Conservation (phyloP, 163 green algal species). For the Scenedesmus sp. region DNA sequence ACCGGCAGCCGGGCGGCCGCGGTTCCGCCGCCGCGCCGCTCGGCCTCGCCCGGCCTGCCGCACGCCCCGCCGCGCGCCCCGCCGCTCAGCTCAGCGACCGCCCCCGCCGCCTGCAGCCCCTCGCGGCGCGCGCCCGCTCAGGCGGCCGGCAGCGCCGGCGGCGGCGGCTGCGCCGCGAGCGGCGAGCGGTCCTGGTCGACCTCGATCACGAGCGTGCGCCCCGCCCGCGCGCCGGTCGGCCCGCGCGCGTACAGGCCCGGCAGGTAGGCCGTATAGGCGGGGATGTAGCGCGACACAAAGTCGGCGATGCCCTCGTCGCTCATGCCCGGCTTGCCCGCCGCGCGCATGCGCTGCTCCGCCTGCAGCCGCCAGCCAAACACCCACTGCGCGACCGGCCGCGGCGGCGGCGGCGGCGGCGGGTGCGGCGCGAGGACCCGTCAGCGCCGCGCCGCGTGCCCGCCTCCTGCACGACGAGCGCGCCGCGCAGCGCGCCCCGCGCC, state of each 20-base stretch:
- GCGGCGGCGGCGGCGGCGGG: slow-evolving; percentile 2
- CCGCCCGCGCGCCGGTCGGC: slow-evolving; percentile 72
- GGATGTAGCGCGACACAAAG: slow-evolving; percentile 97
- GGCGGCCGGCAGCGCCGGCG: slow-evolving; percentile 6
- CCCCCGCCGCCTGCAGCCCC: too few relatives aligned
- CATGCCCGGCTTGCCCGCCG: slow-evolving; percentile 87
- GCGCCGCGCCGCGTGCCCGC: too few relatives aligned
- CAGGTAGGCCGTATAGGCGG: slow-evolving; percentile 93
- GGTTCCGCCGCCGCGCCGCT: too few relatives aligned
- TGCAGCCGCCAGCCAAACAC: slow-evolving; percentile 90
- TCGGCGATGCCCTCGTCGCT: slow-evolving; percentile 89
- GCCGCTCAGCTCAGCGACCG: too few relatives aligned
- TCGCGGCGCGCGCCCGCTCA: too few relatives aligned
- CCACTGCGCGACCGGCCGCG: slow-evolving; percentile 60
- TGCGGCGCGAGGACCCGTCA: neutral
- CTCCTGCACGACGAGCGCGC: too few relatives aligned
- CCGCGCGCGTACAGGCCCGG: slow-evolving; percentile 77
- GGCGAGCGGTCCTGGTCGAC: slow-evolving; percentile 77
- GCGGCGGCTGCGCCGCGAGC: slow-evolving; percentile 63
- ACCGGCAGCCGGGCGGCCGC: too few relatives aligned
- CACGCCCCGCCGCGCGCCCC: too few relatives aligned
- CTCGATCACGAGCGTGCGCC: slow-evolving; percentile 78
- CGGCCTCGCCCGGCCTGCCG: too few relatives aligned
- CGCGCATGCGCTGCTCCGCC: slow-evolving; percentile 87
- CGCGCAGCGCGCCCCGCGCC: too few relatives aligned